These are phyloP conservation scores for Boeremia exigua DNA, from an alignment of 2,329 filamentous ascomycete species.

Conservation along the genomic window DNA sequence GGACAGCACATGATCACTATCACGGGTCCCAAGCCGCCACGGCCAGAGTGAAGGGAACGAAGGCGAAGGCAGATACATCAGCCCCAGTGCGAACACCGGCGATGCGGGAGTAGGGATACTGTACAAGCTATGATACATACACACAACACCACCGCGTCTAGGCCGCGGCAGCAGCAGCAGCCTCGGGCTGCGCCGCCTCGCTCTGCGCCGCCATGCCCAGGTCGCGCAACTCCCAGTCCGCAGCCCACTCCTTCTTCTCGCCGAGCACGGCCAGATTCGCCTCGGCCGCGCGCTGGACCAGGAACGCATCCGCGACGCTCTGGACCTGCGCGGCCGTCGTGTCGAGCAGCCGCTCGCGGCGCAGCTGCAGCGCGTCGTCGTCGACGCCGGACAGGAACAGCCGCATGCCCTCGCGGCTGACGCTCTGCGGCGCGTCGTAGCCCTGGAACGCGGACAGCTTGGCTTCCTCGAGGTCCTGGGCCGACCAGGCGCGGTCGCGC, in stretches of 20 bases:
- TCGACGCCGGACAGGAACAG: constrained; percentile 85
- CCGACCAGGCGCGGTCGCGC: constrained; percentile 78
- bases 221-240: constrained; percentile 78
- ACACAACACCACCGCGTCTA: too few species aligned
- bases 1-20: too few species aligned
- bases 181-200: constrained; percentile 21
- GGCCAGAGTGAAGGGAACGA: too few species aligned
- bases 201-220: constrained; percentile 64
- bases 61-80: too few species aligned
- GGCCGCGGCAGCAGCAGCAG: neutral
- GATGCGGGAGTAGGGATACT: too few species aligned
- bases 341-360: constrained; percentile 84
- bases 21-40: too few species aligned
- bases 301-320: constrained; percentile 79
- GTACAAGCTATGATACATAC: too few species aligned
- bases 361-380: constrained; percentile 85
- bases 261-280: constrained; percentile 78
- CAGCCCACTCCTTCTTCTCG: constrained; percentile 76
- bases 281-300: constrained; percentile 71
- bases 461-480: constrained; percentile 89
- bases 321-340: constrained; percentile 82
- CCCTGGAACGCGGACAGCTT: constrained; percentile 94
- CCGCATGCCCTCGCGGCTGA: constrained; percentile 86
- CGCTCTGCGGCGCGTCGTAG: constrained; percentile 85
- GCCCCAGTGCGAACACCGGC: too few species aligned